Evolutionary conservation across 2,329 filamentous ascomycete species (phyloP), one percentile per base, ranked within the genome.

Genomic region (Colletotrichum phormii): DNA sequence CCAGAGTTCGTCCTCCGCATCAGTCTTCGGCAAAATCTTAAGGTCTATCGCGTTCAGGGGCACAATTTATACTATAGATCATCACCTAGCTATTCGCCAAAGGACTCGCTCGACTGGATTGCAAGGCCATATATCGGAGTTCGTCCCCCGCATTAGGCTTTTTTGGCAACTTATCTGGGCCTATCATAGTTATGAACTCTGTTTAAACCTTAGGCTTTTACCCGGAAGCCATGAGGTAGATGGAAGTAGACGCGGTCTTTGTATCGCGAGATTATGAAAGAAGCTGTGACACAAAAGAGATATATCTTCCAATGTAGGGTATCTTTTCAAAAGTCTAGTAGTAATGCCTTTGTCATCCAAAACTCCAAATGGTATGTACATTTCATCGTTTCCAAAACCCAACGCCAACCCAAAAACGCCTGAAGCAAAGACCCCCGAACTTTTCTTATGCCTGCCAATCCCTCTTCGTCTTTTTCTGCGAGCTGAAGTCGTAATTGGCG

Each of bases 401-500:
- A 22, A 59, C 22, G 31, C n/a, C n/a, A 35, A n/a, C 55, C 12
- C 26, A 18, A 26, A 5, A 5, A 49, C 3, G 4, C 7, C 5
- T 5, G 7, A 49, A 22, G 22, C 3, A 5, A 60, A 37, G 5
- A 35, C 6, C 8, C 5, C 22, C 35, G 22, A n/a, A 5, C 1
- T 5, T 42, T 15, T 29, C 15, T 61, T 15, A 60, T 11, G 31
- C 18, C 24, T 58, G 11, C 53, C 55, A 46, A 22, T 35, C 37
- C 6, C n/a, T 58, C 33, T n/a, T 58, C 26, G 55, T 37, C 37
- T 55, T 63, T 42, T 55, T 37, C 49, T 57, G 55, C 42, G 58
- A 46, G 13, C 8, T 42, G 6, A 76, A 61, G 26, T 77, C 78
- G 59, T 79, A 81, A 67, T 82, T 85, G 13, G 78, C 76, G 71